A percentile compares a stretch with the other conserved stretches of the same genome.
Conservation (phyloP, 2,329 filamentous ascomycete species). For the Lachnellula arida region DNA sequence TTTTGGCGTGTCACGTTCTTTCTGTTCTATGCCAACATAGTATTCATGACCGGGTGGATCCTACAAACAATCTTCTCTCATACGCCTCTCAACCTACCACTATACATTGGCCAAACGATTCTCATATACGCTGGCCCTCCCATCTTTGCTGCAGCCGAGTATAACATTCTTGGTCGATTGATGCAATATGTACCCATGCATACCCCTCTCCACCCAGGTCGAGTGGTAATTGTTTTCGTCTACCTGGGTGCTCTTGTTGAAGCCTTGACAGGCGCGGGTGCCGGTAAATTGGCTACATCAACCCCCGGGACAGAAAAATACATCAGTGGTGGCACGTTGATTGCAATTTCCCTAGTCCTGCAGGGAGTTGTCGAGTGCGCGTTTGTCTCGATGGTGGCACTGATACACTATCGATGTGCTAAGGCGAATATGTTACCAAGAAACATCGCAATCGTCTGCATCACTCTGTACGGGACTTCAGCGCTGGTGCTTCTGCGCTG, state of each 20-base stretch:
- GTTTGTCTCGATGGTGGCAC: conserved; percentile 16
- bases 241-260: conserved; percentile 35
- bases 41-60: conserved; percentile 37
- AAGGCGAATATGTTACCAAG: conserved; percentile 24
- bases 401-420: conserved; percentile 27
- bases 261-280: conserved; percentile 32
- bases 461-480: conserved; percentile 35
- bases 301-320: background rate
- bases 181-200: conserved; percentile 37
- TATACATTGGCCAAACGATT: conserved; percentile 34
- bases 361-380: conserved; percentile 32
- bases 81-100: conserved; percentile 25
- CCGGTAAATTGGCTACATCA: conserved; percentile 23
- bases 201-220: conserved; percentile 34
- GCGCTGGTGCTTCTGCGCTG: conserved; percentile 33
- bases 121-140: conserved; percentile 34
- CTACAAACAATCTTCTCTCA: conserved; percentile 28
- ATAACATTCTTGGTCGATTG: conserved; percentile 34
- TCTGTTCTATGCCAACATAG: conserved; percentile 32
- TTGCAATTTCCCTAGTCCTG: conserved; percentile 29
- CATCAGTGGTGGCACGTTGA: conserved; percentile 24
- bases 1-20: conserved; percentile 36
- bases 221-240: conserved; percentile 34
- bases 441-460: conserved; percentile 31
- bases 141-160: conserved; percentile 35